These are phyloP conservation scores for Fusarium goolgardi DNA, from an alignment of 2,329 filamentous ascomycete genomes.

Conservation along the genomic window DNA sequence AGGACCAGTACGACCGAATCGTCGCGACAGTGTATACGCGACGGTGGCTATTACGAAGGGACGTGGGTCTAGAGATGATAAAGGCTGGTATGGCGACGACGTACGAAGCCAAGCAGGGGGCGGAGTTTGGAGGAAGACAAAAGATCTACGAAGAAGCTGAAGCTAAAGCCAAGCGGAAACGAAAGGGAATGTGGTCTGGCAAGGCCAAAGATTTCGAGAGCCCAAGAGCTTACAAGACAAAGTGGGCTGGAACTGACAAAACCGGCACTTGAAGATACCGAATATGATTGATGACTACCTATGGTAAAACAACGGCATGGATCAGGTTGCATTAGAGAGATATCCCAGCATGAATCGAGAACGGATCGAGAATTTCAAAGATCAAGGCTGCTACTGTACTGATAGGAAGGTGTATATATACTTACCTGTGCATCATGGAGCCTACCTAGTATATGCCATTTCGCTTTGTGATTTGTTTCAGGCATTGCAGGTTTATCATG, in stretches of 20 bases:
- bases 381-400: not conserved
- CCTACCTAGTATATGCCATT: not conserved
- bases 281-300: constrained; percentile 8
- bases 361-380: not conserved
- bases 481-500: not conserved
- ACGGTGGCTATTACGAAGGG: constrained; percentile 73
- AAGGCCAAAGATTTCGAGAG: constrained; percentile 76
- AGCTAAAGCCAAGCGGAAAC: constrained; percentile 71
- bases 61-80: constrained; percentile 92
- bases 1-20: constrained; percentile 92
- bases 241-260: constrained; percentile 46
- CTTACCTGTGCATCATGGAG: not conserved
- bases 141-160: constrained; percentile 74
- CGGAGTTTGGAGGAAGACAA: constrained; percentile 83
- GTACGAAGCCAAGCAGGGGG: constrained; percentile 91
- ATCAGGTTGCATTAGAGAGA: constrained; percentile 21
- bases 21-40: constrained; percentile 87
- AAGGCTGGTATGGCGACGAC: constrained; percentile 86
- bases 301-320: constrained; percentile 2
- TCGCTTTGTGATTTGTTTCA: constrained; percentile 20
- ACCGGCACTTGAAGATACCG: constrained; percentile 24
- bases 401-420: not conserved
- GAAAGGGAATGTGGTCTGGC: constrained; percentile 80
- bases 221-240: constrained; percentile 86
- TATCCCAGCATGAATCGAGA: constrained; percentile 14